phyloP scores from a whole-genome alignment of 1,284 basidiomycete species.

The Microbotryomycetes sp. region DNA sequence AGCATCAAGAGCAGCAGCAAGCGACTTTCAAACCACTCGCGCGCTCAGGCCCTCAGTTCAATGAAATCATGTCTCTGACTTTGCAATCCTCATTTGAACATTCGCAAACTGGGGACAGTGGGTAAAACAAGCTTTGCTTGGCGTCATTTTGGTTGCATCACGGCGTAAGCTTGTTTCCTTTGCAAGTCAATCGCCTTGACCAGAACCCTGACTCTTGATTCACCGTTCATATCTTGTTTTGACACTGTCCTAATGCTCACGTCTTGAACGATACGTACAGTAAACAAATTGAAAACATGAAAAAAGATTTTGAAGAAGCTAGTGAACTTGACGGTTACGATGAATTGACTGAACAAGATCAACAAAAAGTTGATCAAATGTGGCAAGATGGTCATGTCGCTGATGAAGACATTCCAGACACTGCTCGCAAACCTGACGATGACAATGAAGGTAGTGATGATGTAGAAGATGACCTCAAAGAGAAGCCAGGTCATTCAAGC shows the following conservation, averaged over 20 bases:
- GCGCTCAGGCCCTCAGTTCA: neutral
- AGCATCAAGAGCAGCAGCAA: neutral
- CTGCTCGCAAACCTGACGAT: conserved; percentile 31
- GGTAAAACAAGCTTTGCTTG: conserved; percentile 36
- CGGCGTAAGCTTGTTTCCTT: conserved; percentile 4
- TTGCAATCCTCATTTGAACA: neutral
- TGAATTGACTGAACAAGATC: conserved; percentile 32
- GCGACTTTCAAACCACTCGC: neutral
- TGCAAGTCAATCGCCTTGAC: no score
- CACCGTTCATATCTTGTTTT: no score
- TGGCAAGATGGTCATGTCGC: conserved; percentile 27
- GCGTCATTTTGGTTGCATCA: conserved; percentile 42
- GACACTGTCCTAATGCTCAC: no score
- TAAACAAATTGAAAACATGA: conserved; percentile 25
- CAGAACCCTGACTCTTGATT: no score
- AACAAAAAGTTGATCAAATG: conserved; percentile 27
- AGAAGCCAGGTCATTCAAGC: conserved; percentile 11
- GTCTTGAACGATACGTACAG: neutral
- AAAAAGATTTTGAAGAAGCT: conserved; percentile 11
- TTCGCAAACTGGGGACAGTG: neutral
- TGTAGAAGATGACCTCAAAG: neutral
- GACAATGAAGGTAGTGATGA: conserved; percentile 6
- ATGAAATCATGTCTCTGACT: conserved; percentile 4
- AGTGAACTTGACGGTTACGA: conserved; percentile 35
- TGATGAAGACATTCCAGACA: conserved; percentile 33